Evolutionary conservation across 257 asterid species (phyloP).

Genomic region (Echites panduratus): DNA sequence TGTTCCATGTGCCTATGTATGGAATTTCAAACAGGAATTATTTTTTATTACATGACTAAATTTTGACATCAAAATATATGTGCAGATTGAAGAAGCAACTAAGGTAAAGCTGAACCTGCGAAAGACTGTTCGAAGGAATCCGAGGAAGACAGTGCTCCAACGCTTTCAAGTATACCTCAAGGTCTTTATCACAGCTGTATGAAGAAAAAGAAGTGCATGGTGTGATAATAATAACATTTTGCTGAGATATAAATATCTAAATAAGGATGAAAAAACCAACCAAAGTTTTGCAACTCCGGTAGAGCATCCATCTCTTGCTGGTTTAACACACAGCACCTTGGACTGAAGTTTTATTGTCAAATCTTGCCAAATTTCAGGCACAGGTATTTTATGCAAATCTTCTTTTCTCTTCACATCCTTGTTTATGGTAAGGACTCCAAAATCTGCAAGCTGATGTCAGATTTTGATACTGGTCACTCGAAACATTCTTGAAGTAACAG

Average conservation of each 20-base stretch:
- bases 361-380: constrained; percentile 52
- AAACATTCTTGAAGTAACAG: background rate
- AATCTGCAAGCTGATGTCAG: constrained; percentile 45
- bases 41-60: background rate
- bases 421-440: constrained; percentile 70
- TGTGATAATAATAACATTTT: background rate
- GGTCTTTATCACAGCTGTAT: constrained; percentile 62
- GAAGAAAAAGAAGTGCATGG: constrained; percentile 5
- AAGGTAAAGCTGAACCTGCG: constrained; percentile 44
- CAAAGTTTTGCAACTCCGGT: constrained; percentile 91
- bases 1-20: constrained; percentile 57
- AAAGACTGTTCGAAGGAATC: constrained; percentile 76
- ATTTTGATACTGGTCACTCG: constrained; percentile 14
- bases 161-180: constrained; percentile 53
- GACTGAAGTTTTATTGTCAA: constrained; percentile 57
- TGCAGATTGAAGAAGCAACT: background rate
- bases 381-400: constrained; percentile 41
- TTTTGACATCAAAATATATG: background rate
- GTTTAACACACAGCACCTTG: constrained; percentile 69
- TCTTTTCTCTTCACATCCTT: constrained; percentile 58
- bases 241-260: background rate
- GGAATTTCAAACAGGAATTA: constrained; percentile 8
- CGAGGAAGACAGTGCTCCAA: constrained; percentile 52
- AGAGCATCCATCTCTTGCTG: constrained; percentile 92
- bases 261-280: constrained; percentile 22